Base-by-base conservation (phyloP, 1,284 basidiomycete species). In the Pseudozyma sp. region DNA sequence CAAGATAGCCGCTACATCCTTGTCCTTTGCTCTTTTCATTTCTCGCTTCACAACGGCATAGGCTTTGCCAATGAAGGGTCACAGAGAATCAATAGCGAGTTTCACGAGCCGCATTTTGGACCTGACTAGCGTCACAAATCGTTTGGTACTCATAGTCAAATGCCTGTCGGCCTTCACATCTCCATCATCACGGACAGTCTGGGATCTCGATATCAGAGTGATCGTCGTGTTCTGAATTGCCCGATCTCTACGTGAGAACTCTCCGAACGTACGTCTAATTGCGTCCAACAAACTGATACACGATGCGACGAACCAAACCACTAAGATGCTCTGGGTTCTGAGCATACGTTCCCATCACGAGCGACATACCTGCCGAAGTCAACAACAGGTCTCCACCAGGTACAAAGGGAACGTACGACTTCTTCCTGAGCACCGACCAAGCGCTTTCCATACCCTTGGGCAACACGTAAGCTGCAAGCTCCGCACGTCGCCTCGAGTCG, bases 401-500 rank as follows among this genome's bases (percentile, higher is more conserved):
- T 1, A 89, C 88, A 56, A 87, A 86, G 4, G 92, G 91, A 21
- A 95, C 91, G 86, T 90, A 90, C 0, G 92, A 91, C 70, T 91
- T 90, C 16, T 91, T 91, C 45, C 93, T 86, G 14, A 91, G 90
- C 76, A 91, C 89, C 1, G 91, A 88, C 95, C 95, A 98, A 12
- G 90, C 90, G 60, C 78, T 75, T 61, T 83, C 81, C 49, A 83
- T 85, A 0, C 90, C 93, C 85, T 94, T 93, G n/a, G 95, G 95
- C 43, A 97, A 86, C 4, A 94, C 94, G 85, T 96, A 99, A 91
- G 97, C 95, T 34, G 95, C 94, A 71, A 96, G 86, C 86, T 96
- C 94, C 3, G 90, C 90, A 13, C 93, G 88, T 14, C 94, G 87
- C 54, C 90, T 87, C 85, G 90, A 91, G 81, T 94, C 94, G 82